Evolutionary conservation across 2,329 filamentous ascomycete species (phyloP).

Genomic region (Pyrenophora seminiperda): DNA sequence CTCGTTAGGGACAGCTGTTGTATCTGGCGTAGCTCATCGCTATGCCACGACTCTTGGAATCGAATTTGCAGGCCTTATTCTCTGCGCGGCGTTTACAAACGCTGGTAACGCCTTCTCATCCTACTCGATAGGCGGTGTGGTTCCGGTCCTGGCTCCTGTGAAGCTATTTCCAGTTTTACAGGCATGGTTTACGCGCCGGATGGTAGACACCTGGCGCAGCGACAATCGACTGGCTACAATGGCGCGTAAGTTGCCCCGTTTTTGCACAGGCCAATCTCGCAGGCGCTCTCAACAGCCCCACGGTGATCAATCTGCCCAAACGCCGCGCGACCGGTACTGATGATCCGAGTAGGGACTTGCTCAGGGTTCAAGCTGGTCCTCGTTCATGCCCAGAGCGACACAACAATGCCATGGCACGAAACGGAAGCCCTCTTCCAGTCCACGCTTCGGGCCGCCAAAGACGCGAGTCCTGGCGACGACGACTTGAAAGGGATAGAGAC

Average conservation of each 20-base stretch:
- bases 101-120: slow-evolving; percentile 73
- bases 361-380: slow-evolving; percentile 35
- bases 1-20: slow-evolving; percentile 85
- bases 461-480: slow-evolving; percentile 16
- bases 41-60: slow-evolving; percentile 61
- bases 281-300: not conserved
- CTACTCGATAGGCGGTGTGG: slow-evolving; percentile 75
- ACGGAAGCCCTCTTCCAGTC: slow-evolving; percentile 41
- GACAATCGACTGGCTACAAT: slow-evolving; percentile 67
- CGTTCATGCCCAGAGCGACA: slow-evolving; percentile 44
- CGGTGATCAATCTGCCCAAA: not conserved
- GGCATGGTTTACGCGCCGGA: slow-evolving; percentile 64
- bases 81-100: slow-evolving; percentile 80
- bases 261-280: not conserved
- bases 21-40: slow-evolving; percentile 72
- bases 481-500: slow-evolving; percentile 21
- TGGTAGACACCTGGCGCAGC: slow-evolving; percentile 82
- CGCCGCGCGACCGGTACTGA: slow-evolving; percentile 9
- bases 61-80: slow-evolving; percentile 79
- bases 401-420: slow-evolving; percentile 44
- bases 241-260: slow-evolving; percentile 44
- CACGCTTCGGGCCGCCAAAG: slow-evolving; percentile 33
- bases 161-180: slow-evolving; percentile 68
- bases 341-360: slow-evolving; percentile 14
- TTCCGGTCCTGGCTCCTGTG: slow-evolving; percentile 79